phyloP scores from a whole-genome alignment of 768 basidiomycete species.

The Psilocybe subaeruginosa region DNA sequence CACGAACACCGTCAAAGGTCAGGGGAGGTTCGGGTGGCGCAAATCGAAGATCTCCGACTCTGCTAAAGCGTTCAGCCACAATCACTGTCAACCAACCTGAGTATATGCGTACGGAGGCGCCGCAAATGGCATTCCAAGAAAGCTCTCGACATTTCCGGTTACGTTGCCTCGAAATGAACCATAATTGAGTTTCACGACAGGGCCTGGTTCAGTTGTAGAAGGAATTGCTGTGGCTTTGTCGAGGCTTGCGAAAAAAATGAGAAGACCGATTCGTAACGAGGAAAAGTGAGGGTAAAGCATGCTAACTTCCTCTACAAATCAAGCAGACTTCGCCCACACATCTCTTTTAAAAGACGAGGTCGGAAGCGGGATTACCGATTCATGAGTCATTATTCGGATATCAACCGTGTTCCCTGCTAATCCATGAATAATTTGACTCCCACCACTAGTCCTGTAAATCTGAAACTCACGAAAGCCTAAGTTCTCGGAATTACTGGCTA shows the following conservation, averaged over 20 bases:
- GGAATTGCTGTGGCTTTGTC: slow-evolving; percentile 21
- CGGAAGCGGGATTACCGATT: too few species aligned
- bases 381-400: too few species aligned
- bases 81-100: too few species aligned
- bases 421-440: too few species aligned
- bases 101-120: slow-evolving; percentile 11
- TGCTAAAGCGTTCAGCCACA: background rate
- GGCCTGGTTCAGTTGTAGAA: background rate
- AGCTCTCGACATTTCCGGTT: slow-evolving; percentile 1
- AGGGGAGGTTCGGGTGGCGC: slow-evolving; percentile 4
- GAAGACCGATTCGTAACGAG: background rate
- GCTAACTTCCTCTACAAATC: too few species aligned
- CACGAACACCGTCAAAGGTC: background rate
- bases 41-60: slow-evolving; percentile 14
- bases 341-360: too few species aligned
- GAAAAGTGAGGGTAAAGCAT: too few species aligned
- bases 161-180: slow-evolving; percentile 12
- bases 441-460: too few species aligned
- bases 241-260: background rate
- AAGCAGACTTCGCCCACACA: too few species aligned
- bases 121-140: slow-evolving; percentile 18
- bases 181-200: slow-evolving; percentile 7
- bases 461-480: too few species aligned
- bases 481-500: too few species aligned
- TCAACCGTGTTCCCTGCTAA: too few species aligned